phyloP scores from a whole-genome alignment of 768 basidiomycete genomes.

The Mycena sanguinolenta region DNA sequence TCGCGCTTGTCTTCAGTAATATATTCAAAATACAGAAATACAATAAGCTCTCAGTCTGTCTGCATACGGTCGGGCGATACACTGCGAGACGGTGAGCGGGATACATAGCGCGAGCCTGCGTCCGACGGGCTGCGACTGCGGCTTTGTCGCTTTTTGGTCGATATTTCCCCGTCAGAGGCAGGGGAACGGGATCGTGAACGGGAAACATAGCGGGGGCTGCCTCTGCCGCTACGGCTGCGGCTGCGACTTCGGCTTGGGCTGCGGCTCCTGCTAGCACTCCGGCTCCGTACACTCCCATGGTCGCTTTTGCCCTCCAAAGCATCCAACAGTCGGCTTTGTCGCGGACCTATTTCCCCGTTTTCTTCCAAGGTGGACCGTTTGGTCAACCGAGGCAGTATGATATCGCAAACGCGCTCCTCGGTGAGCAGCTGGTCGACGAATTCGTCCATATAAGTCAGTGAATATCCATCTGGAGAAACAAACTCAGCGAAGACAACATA shows the following conservation, averaged over 20 bases:
- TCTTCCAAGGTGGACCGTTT: constrained; percentile 93
- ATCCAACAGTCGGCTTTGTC: constrained; percentile 89
- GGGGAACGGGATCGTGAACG: too few relatives aligned
- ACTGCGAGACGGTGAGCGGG: constrained; percentile 44
- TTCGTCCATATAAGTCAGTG: constrained; percentile 91
- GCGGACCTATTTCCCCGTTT: constrained; percentile 87
- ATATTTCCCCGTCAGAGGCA: too few relatives aligned
- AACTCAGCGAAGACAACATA: constrained; percentile 3
- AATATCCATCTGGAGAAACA: constrained; percentile 77
- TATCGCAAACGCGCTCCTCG: constrained; percentile 96
- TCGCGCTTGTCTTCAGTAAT: background rate
- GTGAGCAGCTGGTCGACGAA: constrained; percentile 87
- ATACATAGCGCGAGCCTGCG: constrained; percentile 71
- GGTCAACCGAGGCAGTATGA: constrained; percentile 91
- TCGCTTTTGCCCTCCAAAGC: constrained; percentile 86
- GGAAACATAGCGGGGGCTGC: too few relatives aligned
- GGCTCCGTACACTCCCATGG: constrained; percentile 57
- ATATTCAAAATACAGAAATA: background rate
- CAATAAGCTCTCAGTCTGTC: constrained; percentile 6
- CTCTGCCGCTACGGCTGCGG: too few relatives aligned
- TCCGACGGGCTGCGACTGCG: constrained; percentile 57
- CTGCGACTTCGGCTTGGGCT: constrained; percentile 36
- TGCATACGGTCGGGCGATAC: constrained; percentile 35
- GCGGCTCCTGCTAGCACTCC: constrained; percentile 49
- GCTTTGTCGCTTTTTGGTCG: too few relatives aligned